Base-by-base conservation (phyloP, 1,139 yeast genomes). In the Yamadazyma trypodendri region DNA sequence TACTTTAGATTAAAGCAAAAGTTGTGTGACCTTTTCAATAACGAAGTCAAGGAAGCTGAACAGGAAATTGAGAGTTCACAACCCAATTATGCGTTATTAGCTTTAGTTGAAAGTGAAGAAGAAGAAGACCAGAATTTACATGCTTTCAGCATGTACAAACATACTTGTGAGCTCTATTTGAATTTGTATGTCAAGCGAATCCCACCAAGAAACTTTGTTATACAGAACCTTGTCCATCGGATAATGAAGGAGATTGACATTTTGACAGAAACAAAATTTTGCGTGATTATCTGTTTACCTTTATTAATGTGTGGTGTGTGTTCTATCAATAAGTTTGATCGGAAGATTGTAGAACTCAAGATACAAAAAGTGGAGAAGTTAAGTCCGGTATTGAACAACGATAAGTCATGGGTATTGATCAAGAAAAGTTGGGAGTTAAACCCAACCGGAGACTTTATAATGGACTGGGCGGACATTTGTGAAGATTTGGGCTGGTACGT, bases 401-500 rank as follows among this genome's bases (percentile, higher is more conserved):
- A 39, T 14, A 45, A 56, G n/a, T 48, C 51, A 12, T 46, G 47
- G 49, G 16, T 15, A 4, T 46, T 62, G 12, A 52, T 61, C 9
- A 36, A 52, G 33, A 59, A 54, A 32, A 48, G 54, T 14, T 61
- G 68, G 67, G 43, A 47, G 28, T 44, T 59, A 18, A 61, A 60
- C 38, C 49, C 55, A 2, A 35, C 48, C 11, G 65, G 64, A 3
- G 41, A 42, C 17, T 31, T 43, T 8, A 50, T 54, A 28, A 44
- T 58, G 6, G 65, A 60, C 42, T 61, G 67, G 66, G 50, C 57
- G 16, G 58, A 54, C 28, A 52, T 61, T 6, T 59, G 65, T 43
- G 52, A 53, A 31, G 60, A 60, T 24, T 54, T 52, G 31, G 60
- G 60, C 10, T 62, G 66, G 66, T 45, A 54, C 20, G 39, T 56